A percentile compares a stretch with the other conserved stretches of the same genome.
Evolutionary conservation across 2,329 filamentous ascomycete genomes (phyloP).

Genomic region (Cytospora piceae): DNA sequence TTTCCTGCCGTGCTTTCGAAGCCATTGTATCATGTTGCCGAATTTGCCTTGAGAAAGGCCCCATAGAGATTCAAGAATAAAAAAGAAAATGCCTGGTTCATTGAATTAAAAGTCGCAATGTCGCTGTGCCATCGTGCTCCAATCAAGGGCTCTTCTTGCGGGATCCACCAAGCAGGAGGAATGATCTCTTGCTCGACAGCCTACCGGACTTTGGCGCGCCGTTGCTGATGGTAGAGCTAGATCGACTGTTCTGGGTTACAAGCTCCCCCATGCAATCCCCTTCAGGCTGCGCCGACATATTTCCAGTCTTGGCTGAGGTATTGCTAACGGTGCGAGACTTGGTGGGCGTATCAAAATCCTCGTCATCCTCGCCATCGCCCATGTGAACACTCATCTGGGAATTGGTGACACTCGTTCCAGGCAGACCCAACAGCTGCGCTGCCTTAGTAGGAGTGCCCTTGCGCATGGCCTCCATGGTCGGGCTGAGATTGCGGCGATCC

Average conservation of each 20-base stretch:
- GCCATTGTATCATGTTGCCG: not conserved
- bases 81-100: not conserved
- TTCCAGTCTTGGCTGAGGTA: not conserved
- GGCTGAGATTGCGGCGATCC: not conserved
- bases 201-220: not conserved
- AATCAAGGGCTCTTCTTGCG: not conserved
- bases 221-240: not conserved
- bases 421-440: constrained; percentile 21
- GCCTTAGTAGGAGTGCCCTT: constrained; percentile 25
- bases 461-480: constrained; percentile 22
- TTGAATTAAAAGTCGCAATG: not conserved
- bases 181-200: constrained; percentile 13
- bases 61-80: not conserved
- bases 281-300: not conserved
- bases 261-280: not conserved
- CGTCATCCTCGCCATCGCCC: not conserved
- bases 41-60: not conserved
- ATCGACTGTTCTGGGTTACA: not conserved
- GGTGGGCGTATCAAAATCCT: constrained; percentile 10
- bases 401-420: constrained; percentile 3
- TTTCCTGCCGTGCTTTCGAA: not conserved
- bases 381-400: not conserved
- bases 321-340: not conserved
- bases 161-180: constrained; percentile 13
- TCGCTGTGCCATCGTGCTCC: not conserved